Percentiles rank a stretch among this genome's conserved stretches.
phyloP scores from a whole-genome alignment of 108 stramenopile genomes.

The Cyclotella distinguenda region DNA sequence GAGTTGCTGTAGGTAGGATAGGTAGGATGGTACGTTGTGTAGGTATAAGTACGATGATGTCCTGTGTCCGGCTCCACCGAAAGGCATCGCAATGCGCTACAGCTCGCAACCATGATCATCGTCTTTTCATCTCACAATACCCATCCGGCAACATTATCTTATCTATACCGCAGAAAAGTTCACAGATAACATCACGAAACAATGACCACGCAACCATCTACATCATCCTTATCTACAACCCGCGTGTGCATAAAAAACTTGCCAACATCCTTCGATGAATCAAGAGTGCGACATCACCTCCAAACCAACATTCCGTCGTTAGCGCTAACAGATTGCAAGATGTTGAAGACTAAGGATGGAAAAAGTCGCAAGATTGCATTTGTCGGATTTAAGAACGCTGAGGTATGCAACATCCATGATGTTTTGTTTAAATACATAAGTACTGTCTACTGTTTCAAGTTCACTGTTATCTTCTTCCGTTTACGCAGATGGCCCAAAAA shows the following conservation, averaged over 20 bases:
- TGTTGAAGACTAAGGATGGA: slow-evolving; percentile 66
- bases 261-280: slow-evolving; percentile 63
- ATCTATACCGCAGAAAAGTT: not conserved
- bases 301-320: slow-evolving; percentile 27
- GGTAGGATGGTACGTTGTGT: too few species aligned
- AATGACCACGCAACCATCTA: slow-evolving; percentile 7
- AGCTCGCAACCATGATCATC: too few species aligned
- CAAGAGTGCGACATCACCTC: slow-evolving; percentile 59
- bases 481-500: slow-evolving; percentile 44
- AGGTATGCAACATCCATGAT: not conserved
- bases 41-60: too few species aligned
- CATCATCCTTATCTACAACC: slow-evolving; percentile 40
- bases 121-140: not conserved
- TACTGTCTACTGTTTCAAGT: not conserved
- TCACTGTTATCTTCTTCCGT: not conserved
- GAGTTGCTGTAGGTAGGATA: too few species aligned
- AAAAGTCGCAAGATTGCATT: slow-evolving; percentile 78
- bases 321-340: slow-evolving; percentile 70
- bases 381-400: slow-evolving; percentile 65
- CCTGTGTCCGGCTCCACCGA: too few species aligned
- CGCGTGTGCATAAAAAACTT: slow-evolving; percentile 86
- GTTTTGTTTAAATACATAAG: not conserved
- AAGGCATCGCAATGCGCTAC: too few species aligned
- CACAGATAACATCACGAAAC: too few species aligned
- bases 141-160: not conserved